phyloP scores from a whole-genome alignment of 768 basidiomycete species.

The Mycena amicta region DNA sequence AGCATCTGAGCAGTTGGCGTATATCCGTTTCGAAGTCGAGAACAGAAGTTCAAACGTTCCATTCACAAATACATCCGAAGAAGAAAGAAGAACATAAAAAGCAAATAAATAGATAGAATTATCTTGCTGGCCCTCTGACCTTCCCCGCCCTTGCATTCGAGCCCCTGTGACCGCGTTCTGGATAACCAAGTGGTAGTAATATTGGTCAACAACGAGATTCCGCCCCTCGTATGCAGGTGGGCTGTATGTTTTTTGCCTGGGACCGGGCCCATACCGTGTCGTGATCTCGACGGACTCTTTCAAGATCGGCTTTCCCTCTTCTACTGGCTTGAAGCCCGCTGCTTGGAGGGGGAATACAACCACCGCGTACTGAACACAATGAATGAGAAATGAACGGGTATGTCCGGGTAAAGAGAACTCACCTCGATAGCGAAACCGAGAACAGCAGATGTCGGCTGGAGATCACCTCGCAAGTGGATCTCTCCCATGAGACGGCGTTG shows the following conservation, averaged over 20 bases:
- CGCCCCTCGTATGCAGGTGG: constrained; percentile 10
- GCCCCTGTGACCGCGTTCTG: neutral
- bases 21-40: too few relatives aligned
- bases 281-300: constrained; percentile 16
- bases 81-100: too few relatives aligned
- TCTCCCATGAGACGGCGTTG: constrained; percentile 20
- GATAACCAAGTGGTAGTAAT: constrained; percentile 16
- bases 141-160: neutral
- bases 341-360: constrained; percentile 21
- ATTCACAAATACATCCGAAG: too few relatives aligned
- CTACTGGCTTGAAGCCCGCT: constrained; percentile 12
- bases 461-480: constrained; percentile 11
- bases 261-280: constrained; percentile 17
- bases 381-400: neutral
- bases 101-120: too few relatives aligned
- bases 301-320: constrained; percentile 7
- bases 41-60: too few relatives aligned
- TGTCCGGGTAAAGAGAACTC: neutral
- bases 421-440: constrained; percentile 16
- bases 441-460: constrained; percentile 12
- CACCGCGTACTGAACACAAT: constrained; percentile 14
- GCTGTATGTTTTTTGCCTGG: constrained; percentile 12
- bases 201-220: constrained; percentile 13
- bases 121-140: too few relatives aligned
- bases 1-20: too few relatives aligned